Evolutionary conservation across 805 yeast species (phyloP), one percentile per base, ranked within the genome.

Genomic region (Pichia paraexigua): DNA sequence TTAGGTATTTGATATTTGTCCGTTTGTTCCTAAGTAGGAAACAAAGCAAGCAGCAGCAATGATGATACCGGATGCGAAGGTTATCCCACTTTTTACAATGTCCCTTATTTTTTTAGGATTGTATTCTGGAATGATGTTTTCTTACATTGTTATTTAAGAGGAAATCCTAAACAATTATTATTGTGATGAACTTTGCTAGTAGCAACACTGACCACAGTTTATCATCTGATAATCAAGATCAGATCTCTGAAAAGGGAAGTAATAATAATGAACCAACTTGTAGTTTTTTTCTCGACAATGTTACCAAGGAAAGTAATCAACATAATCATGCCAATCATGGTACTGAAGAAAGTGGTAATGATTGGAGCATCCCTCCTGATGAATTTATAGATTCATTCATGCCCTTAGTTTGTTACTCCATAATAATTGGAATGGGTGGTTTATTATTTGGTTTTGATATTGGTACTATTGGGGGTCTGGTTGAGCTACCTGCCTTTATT

Each of bases 361-460:
- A 11, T 9, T 37, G 20, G 17, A 8, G 10, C 32, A 40, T 25
- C 5, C 25, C 22, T 2, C 41, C 41, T 3, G 48, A 49, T 28
- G 44, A 45, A 5, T 15, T 10, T 13, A 17, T 48, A 2, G 12
- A 30, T 2, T 58, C 68, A 2, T 46, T 48, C 39, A 15, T 54
- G 18, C 63, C 65, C 0, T 53, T 66, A 1, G 57, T 60, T 2
- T 10, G 49, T 5, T 68, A 55, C 53, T 56, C 67, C 4, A 35
- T 60, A 3, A 53, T 59, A 7, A 63, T 68, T 24, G 60, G 68
- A 8, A 45, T 62, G 3, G 66, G 70, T 12, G 73, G 72, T 2
- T 55, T 69, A 8, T 50, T 66, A 0, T 69, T 66, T 48, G 73
- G 73, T 1, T 67, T 61, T 52, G 73, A 69, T 56, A 66, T 69